phyloP scores from a whole-genome alignment of 495 filamentous ascomycete genomes.

The Geoglossum glabrum region DNA sequence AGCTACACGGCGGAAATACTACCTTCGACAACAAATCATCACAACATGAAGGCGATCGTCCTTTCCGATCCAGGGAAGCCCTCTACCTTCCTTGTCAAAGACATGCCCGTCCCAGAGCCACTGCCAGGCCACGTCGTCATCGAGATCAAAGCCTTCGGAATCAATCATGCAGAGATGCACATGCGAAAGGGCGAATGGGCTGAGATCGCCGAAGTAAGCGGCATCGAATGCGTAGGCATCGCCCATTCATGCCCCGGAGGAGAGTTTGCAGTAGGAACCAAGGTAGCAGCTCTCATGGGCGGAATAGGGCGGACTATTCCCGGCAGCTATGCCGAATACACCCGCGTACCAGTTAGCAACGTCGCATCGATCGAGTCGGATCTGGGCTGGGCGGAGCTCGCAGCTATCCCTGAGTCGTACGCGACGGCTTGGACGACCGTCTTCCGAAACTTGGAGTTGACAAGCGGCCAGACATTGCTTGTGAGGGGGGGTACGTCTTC shows the following conservation, averaged over 20 bases:
- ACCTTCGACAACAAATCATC: too few species aligned
- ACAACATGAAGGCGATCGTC: too few species aligned
- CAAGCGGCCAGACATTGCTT: slow-evolving; percentile 24
- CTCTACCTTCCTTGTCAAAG: too few species aligned
- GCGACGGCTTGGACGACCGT: slow-evolving; percentile 33
- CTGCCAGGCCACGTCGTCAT: slow-evolving; percentile 22
- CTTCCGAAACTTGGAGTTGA: slow-evolving; percentile 18
- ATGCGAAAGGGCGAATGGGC: slow-evolving; percentile 31
- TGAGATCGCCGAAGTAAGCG: slow-evolving; percentile 23
- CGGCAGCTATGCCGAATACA: slow-evolving; percentile 37
- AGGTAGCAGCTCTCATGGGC: slow-evolving; percentile 32
- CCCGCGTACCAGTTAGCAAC: slow-evolving; percentile 23
- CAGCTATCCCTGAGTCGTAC: slow-evolving; percentile 33
- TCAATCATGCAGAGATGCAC: slow-evolving; percentile 36
- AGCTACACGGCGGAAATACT: too few species aligned
- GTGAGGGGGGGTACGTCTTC: slow-evolving; percentile 30
- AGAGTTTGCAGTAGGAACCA: slow-evolving; percentile 22
- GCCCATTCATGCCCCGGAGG: slow-evolving; percentile 22
- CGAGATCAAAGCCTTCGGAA: slow-evolving; percentile 28
- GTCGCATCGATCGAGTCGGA: slow-evolving; percentile 17
- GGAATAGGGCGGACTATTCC: slow-evolving; percentile 30
- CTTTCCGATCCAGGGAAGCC: too few species aligned
- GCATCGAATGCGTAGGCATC: slow-evolving; percentile 19
- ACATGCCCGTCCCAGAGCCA: too few species aligned
- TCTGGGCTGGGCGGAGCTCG: slow-evolving; percentile 24